These are phyloP conservation scores for Phytophthora fragariaefolia DNA, from an alignment of 352 stramenopile species.

Conservation along the genomic window DNA sequence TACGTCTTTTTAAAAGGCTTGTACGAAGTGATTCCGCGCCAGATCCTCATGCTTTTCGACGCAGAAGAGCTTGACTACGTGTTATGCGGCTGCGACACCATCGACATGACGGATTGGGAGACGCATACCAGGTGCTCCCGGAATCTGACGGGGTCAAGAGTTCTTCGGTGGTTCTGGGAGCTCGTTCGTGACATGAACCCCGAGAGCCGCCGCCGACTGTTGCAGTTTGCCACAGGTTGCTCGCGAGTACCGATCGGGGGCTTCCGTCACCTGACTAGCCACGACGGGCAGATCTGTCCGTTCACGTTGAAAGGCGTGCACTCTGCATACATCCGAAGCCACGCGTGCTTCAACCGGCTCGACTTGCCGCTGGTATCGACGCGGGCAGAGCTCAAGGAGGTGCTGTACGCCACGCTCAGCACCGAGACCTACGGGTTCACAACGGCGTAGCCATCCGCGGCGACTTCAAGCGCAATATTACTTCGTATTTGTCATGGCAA, in stretches of 20 bases:
- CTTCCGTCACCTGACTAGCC: slow-evolving; percentile 58
- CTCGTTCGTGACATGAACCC: slow-evolving; percentile 82
- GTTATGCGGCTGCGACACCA: slow-evolving; percentile 92
- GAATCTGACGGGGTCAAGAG: slow-evolving; percentile 36
- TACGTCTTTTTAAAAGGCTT: slow-evolving; percentile 90
- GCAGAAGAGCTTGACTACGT: slow-evolving; percentile 95
- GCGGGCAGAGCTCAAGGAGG: slow-evolving; percentile 51
- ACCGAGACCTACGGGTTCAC: slow-evolving; percentile 54
- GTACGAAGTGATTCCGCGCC: slow-evolving; percentile 93
- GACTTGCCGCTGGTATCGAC: slow-evolving; percentile 90
- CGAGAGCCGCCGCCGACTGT: slow-evolving; percentile 56
- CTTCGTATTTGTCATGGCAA: not conserved
- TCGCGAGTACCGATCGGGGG: slow-evolving; percentile 65
- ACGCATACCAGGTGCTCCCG: slow-evolving; percentile 67
- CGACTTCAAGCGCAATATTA: not conserved
- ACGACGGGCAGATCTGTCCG: slow-evolving; percentile 62
- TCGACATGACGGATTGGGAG: slow-evolving; percentile 96
- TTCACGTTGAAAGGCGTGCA: slow-evolving; percentile 66
- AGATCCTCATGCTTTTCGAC: slow-evolving; percentile 94
- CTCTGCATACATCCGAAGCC: slow-evolving; percentile 52
- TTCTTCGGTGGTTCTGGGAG: slow-evolving; percentile 62
- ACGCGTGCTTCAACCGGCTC: slow-evolving; percentile 84
- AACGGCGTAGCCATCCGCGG: slow-evolving; percentile 27
- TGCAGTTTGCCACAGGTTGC: slow-evolving; percentile 77
- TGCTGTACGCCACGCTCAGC: slow-evolving; percentile 43